Percentiles rank a stretch among this genome's conserved stretches.
Conservation (phyloP, 257 asterid genomes). For the Solanum chmielewskii region DNA sequence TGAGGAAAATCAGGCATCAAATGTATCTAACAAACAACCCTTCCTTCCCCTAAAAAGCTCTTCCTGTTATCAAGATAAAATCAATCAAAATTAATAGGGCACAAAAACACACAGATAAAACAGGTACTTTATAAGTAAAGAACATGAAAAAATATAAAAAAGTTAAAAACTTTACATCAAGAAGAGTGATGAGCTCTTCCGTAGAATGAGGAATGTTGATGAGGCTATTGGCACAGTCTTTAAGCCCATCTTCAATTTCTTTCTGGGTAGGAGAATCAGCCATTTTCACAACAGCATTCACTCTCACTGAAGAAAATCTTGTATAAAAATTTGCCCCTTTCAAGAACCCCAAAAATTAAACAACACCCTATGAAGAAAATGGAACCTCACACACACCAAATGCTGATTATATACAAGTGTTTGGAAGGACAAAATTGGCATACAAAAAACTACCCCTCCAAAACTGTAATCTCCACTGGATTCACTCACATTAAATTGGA, state of each 20-base stretch:
- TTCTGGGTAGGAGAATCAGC: neutral
- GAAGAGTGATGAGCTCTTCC: neutral
- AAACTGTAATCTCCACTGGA: neutral
- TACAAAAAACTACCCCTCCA: neutral
- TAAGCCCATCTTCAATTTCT: neutral
- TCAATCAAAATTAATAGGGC: neutral
- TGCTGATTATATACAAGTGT: neutral
- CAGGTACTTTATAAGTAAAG: neutral
- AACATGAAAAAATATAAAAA: neutral
- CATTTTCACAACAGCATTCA: neutral
- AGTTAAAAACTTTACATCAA: neutral
- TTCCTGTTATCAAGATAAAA: neutral
- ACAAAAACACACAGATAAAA: neutral
- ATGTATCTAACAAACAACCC: neutral
- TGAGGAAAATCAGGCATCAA: neutral
- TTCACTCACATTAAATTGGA: neutral
- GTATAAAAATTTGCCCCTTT: neutral
- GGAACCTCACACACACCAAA: neutral
- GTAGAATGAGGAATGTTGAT: neutral
- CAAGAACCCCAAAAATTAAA: neutral
- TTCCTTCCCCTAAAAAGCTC: neutral
- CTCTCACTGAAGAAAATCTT: neutral
- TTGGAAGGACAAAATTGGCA: neutral
- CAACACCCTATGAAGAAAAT: neutral
- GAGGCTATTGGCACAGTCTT: neutral